Percentiles rank a stretch among this genome's conserved stretches.
phyloP scores from a whole-genome alignment of 1,139 yeast species.

The Candida sanyaensis region DNA sequence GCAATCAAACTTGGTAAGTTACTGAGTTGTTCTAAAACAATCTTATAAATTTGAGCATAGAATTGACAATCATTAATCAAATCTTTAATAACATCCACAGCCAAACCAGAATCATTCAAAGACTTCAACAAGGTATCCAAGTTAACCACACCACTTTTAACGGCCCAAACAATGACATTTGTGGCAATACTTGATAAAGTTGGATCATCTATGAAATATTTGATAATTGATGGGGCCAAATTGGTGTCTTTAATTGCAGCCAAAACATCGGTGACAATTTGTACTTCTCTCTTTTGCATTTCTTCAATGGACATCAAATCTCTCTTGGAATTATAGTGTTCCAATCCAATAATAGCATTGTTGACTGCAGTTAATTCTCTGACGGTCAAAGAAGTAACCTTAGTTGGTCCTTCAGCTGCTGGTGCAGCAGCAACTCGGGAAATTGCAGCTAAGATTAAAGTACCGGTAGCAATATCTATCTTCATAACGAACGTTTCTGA shows the following conservation, averaged over 20 bases:
- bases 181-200: constrained; percentile 32
- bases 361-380: constrained; percentile 34
- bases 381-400: constrained; percentile 22
- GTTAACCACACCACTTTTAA: constrained; percentile 38
- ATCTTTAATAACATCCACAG: constrained; percentile 37
- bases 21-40: constrained; percentile 33
- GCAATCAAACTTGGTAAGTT: constrained; percentile 33
- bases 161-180: constrained; percentile 28
- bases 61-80: constrained; percentile 43
- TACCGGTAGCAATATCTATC: constrained; percentile 29
- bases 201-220: constrained; percentile 35
- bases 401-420: constrained; percentile 17
- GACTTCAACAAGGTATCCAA: constrained; percentile 42
- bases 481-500: constrained; percentile 25
- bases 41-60: constrained; percentile 41
- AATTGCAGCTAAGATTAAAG: constrained; percentile 35
- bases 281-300: constrained; percentile 39
- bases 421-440: constrained; percentile 40
- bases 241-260: constrained; percentile 39
- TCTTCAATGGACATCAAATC: constrained; percentile 24
- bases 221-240: constrained; percentile 40
- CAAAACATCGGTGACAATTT: constrained; percentile 46
- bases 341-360: constrained; percentile 30
- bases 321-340: constrained; percentile 33
- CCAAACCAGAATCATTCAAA: constrained; percentile 47